phyloP scores from a whole-genome alignment of 345 rosid genomes.

The Adansonia digitata region DNA sequence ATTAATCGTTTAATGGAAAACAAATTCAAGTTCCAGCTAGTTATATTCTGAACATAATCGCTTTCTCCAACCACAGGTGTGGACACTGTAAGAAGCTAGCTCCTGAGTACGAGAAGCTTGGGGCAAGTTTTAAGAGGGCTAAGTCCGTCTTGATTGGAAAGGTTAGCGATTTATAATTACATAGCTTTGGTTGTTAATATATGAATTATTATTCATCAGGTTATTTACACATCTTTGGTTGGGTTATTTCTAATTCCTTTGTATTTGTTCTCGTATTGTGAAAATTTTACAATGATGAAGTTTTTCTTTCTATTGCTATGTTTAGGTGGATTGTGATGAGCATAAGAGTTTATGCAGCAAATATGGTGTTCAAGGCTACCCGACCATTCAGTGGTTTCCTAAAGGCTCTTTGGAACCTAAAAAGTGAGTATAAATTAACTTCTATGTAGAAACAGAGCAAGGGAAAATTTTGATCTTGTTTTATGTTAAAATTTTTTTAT shows the following conservation, averaged over 20 bases:
- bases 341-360: slow-evolving; percentile 84
- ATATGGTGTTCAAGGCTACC: slow-evolving; percentile 94
- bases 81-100: slow-evolving; percentile 99
- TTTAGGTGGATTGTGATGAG: slow-evolving; percentile 93
- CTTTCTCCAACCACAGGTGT: slow-evolving; percentile 50
- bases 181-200: not conserved
- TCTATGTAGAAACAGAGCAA: not conserved
- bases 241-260: not conserved
- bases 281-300: not conserved
- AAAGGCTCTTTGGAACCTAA: slow-evolving; percentile 92
- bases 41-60: not conserved
- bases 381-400: slow-evolving; percentile 92
- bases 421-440: slow-evolving; percentile 50
- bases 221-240: not conserved
- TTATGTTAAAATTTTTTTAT: not conserved
- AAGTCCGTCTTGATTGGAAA: slow-evolving; percentile 85
- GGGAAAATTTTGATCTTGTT: not conserved
- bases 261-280: not conserved
- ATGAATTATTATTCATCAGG: not conserved
- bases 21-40: not conserved
- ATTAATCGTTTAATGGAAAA: not conserved
- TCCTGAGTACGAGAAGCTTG: slow-evolving; percentile 93
- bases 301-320: not conserved
- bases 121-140: slow-evolving; percentile 83
- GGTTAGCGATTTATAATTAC: slow-evolving; percentile 32